phyloP scores from a whole-genome alignment of 768 basidiomycete species.

The Tephrocybe sp. region DNA sequence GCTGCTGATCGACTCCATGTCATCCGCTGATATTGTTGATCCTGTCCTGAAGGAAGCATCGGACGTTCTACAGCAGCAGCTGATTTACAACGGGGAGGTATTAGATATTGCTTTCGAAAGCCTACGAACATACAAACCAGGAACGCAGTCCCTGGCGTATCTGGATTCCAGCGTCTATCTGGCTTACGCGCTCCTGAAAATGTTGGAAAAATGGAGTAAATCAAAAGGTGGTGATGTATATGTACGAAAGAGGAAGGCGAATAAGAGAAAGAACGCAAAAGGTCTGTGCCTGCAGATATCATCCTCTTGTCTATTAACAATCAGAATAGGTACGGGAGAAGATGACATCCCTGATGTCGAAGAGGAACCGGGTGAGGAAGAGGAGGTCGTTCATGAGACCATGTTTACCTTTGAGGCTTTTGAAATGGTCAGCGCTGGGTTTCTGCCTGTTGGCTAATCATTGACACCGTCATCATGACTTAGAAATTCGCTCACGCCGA shows the following conservation, averaged over 20 bases:
- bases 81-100: slow-evolving; percentile 95
- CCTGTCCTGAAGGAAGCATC: slow-evolving; percentile 67
- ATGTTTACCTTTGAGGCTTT: slow-evolving; percentile 92
- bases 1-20: slow-evolving; percentile 85
- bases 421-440: slow-evolving; percentile 63
- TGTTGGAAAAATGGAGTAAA: slow-evolving; percentile 90
- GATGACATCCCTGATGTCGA: slow-evolving; percentile 70
- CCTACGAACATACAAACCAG: slow-evolving; percentile 75
- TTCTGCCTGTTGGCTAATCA: slow-evolving; percentile 9
- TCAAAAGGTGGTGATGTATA: slow-evolving; percentile 70
- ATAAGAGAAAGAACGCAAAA: slow-evolving; percentile 50
- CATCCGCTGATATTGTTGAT: slow-evolving; percentile 48
- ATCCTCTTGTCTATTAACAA: background rate
- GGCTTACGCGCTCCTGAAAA: slow-evolving; percentile 79
- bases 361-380: slow-evolving; percentile 61
- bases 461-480: background rate
- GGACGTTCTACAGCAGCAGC: slow-evolving; percentile 79
- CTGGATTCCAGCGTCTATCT: slow-evolving; percentile 86
- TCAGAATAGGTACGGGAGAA: slow-evolving; percentile 32
- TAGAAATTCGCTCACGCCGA: slow-evolving; percentile 92
- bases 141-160: slow-evolving; percentile 76
- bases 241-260: slow-evolving; percentile 66
- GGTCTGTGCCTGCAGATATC: slow-evolving; percentile 26
- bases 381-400: slow-evolving; percentile 76
- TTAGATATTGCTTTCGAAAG: slow-evolving; percentile 86